Evolutionary conservation across 164 flowering plant species (phyloP).

Genomic region (Umbellularia californica): DNA sequence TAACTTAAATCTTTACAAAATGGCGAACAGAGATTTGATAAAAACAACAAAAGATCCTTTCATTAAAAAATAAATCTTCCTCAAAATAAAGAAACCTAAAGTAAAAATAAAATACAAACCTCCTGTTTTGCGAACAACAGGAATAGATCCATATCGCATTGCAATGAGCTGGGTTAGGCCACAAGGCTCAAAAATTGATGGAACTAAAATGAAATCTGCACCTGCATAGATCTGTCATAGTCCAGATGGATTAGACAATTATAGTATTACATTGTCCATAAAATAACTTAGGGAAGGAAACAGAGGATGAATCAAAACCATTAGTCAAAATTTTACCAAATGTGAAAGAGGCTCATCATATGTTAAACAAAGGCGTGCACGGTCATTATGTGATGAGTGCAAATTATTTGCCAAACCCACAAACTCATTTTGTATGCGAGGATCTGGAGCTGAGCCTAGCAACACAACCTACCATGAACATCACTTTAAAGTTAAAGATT

Average conservation of each 20-base stretch:
- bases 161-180: conserved; percentile 93
- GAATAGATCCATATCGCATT: conserved; percentile 96
- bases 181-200: conserved; percentile 98
- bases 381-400: conserved; percentile 65
- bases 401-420: conserved; percentile 74
- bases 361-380: conserved; percentile 79
- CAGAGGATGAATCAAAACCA: neutral
- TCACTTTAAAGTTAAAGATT: conserved; percentile 9
- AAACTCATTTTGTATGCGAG: conserved; percentile 92
- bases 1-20: no score
- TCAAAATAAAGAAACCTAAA: neutral
- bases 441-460: conserved; percentile 99
- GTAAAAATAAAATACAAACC: conserved; percentile 33
- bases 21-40: no score
- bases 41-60: no score
- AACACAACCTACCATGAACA: conserved; percentile 67
- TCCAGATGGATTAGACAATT: conserved; percentile 6
- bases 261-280: neutral
- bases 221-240: conserved; percentile 83
- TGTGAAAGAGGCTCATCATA: conserved; percentile 99
- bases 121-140: conserved; percentile 96
- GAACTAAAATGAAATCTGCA: conserved; percentile 87
- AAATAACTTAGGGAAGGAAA: neutral
- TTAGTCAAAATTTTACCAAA: conserved; percentile 49
- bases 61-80: neutral